Evolutionary conservation across 192 early-diverging fungal species (phyloP).

Genomic region (Podila minutissima): DNA sequence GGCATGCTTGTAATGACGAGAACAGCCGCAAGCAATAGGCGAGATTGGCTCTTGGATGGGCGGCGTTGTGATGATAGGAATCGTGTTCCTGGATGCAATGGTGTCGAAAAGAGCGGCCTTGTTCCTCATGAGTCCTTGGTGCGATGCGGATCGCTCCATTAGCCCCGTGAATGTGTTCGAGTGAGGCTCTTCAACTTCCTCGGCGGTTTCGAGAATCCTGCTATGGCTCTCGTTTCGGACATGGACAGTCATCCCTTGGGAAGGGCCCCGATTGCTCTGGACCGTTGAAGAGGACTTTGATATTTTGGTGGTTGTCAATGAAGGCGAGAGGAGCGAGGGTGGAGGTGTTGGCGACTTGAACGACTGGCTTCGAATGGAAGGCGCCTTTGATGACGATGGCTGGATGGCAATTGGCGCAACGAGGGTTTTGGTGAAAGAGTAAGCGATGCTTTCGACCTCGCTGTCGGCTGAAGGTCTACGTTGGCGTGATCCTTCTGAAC

Average conservation of each 20-base stretch:
- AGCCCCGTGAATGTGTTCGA: neutral
- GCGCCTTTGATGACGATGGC: neutral
- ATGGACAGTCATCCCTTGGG: neutral
- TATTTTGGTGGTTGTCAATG: neutral
- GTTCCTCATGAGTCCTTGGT: neutral
- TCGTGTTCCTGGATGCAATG: neutral
- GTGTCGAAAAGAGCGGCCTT: neutral
- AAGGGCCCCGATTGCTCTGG: neutral
- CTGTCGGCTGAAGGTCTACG: neutral
- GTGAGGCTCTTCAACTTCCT: neutral
- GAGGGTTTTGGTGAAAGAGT: neutral
- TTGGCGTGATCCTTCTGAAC: neutral
- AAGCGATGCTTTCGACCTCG: neutral
- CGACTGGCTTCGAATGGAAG: conserved; percentile 1
- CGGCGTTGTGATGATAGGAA: neutral
- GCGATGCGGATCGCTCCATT: neutral
- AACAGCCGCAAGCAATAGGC: conserved; percentile 19
- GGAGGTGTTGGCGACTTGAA: conserved; percentile 5
- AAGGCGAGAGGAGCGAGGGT: neutral
- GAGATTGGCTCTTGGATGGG: neutral
- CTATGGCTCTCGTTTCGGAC: neutral
- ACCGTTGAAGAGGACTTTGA: neutral
- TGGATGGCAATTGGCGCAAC: neutral
- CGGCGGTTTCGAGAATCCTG: neutral
- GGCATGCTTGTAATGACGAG: conserved; percentile 26